These are phyloP conservation scores for Zymoseptoria tritici DNA, from an alignment of 2,329 filamentous ascomycete genomes.

Conservation along the genomic window DNA sequence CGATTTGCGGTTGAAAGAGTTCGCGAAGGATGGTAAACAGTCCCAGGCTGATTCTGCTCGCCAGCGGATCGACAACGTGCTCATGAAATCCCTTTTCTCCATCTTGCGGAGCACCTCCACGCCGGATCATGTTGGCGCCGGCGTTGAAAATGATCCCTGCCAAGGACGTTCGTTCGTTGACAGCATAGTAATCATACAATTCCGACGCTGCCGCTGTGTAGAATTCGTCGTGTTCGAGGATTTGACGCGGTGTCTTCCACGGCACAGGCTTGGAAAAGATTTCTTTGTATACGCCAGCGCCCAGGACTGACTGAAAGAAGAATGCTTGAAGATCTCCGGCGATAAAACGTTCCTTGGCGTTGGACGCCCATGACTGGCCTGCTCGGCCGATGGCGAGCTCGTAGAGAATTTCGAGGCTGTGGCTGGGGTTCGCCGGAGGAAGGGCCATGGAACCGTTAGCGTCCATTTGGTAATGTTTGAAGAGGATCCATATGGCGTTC, in stretches of 20 bases:
- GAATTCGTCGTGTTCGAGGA: background rate
- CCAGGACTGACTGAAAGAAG: background rate
- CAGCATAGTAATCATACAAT: too few species aligned
- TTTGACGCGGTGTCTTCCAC: background rate
- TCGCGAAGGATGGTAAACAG: background rate
- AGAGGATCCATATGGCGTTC: background rate
- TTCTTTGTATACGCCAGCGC: background rate
- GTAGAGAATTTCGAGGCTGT: background rate
- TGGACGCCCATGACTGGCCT: background rate
- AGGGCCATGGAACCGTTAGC: background rate
- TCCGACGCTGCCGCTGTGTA: too few species aligned
- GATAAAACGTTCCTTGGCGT: background rate
- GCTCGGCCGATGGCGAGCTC: background rate
- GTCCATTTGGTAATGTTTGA: background rate
- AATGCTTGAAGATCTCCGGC: background rate
- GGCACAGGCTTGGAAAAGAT: background rate
- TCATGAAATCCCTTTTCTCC: background rate
- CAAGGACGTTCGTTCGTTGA: too few species aligned
- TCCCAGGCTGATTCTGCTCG: background rate
- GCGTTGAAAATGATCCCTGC: background rate
- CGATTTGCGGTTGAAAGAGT: background rate
- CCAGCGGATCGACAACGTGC: background rate
- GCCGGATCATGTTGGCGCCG: too few species aligned
- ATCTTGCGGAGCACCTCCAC: too few species aligned
- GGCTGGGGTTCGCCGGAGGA: background rate